Percentiles rank a stretch among this genome's conserved stretches.
These are phyloP conservation scores for Fusarium secorum DNA, from an alignment of 2,329 filamentous ascomycete species.

Conservation along the genomic window DNA sequence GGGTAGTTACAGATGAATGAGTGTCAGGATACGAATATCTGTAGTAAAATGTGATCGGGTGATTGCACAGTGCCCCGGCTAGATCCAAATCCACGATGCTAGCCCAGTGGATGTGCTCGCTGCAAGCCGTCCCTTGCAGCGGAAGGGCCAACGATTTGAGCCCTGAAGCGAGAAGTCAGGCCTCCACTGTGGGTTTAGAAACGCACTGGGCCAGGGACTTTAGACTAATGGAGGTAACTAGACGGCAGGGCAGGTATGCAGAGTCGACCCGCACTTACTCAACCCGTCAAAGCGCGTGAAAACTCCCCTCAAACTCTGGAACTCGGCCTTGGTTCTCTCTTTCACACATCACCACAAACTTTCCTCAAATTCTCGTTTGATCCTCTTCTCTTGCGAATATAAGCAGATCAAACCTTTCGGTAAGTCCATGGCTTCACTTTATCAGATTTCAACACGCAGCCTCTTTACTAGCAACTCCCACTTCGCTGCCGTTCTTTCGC, in stretches of 20 bases:
- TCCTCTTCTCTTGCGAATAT: conserved; percentile 5
- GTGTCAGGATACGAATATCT: conserved; percentile 2
- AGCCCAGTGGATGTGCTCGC: conserved; percentile 23
- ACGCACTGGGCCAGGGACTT: conserved; percentile 21
- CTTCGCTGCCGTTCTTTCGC: not conserved
- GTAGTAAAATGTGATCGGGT: conserved; percentile 17
- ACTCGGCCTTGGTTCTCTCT: conserved; percentile 16
- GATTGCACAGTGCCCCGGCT: conserved; percentile 31
- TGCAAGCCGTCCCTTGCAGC: conserved; percentile 36
- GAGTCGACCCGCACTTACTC: conserved; percentile 38
- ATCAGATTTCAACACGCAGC: not conserved
- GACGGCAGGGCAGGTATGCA: not conserved
- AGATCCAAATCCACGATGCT: conserved; percentile 4
- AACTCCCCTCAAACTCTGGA: conserved; percentile 16
- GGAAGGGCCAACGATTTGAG: conserved; percentile 35
- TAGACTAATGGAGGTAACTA: conserved; percentile 11
- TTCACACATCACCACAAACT: conserved; percentile 30
- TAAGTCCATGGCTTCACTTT: conserved; percentile 3
- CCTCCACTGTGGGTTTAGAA: conserved; percentile 15
- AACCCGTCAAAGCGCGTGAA: conserved; percentile 34
- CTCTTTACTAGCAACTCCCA: not conserved
- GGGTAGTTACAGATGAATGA: conserved; percentile 26
- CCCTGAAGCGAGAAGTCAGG: conserved; percentile 35
- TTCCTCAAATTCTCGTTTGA: conserved; percentile 22
- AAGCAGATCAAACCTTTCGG: conserved; percentile 10